Percentiles rank a stretch among this genome's conserved stretches.
Conservation (phyloP, 2,329 filamentous ascomycete species). For the Penicillium sp. region DNA sequence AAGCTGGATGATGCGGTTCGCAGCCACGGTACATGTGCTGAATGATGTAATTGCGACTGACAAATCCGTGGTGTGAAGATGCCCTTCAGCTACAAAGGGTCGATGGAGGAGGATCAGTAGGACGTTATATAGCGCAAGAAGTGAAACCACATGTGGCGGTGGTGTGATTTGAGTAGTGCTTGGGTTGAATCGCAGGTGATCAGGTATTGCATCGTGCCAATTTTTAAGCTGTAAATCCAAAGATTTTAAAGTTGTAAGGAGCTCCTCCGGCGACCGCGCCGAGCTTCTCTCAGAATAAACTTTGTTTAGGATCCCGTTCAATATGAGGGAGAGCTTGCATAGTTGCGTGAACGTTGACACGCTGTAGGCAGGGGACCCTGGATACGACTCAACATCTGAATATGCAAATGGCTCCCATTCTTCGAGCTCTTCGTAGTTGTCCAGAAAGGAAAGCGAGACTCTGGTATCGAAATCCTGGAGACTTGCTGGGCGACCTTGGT, state of each 20-base stretch:
- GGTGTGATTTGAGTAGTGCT: slow-evolving; percentile 45
- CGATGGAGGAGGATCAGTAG: slow-evolving; percentile 61
- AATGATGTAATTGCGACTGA: slow-evolving; percentile 54
- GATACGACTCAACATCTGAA: slow-evolving; percentile 37
- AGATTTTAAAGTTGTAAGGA: slow-evolving; percentile 45
- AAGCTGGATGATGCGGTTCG: slow-evolving; percentile 53
- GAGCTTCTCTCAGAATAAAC: slow-evolving; percentile 55
- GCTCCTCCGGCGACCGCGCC: slow-evolving; percentile 38
- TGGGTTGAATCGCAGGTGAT: slow-evolving; percentile 47
- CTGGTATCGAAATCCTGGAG: slow-evolving; percentile 53
- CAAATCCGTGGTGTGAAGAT: slow-evolving; percentile 51
- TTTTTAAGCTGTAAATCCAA: slow-evolving; percentile 51
- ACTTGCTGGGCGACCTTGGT: slow-evolving; percentile 59
- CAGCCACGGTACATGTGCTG: slow-evolving; percentile 55
- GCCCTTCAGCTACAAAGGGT: slow-evolving; percentile 53
- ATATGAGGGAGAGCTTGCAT: slow-evolving; percentile 53
- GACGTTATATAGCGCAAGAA: slow-evolving; percentile 58
- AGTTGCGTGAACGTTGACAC: slow-evolving; percentile 46
- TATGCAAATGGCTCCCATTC: slow-evolving; percentile 57
- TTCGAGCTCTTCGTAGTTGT: slow-evolving; percentile 59
- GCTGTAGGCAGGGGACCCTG: slow-evolving; percentile 41
- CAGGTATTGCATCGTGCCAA: slow-evolving; percentile 53
- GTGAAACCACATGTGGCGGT: slow-evolving; percentile 54
- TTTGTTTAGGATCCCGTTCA: slow-evolving; percentile 55
- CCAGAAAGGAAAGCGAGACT: slow-evolving; percentile 51